Conservation (phyloP, 148 eudicot genomes). For the Selenicereus undatus region DNA sequence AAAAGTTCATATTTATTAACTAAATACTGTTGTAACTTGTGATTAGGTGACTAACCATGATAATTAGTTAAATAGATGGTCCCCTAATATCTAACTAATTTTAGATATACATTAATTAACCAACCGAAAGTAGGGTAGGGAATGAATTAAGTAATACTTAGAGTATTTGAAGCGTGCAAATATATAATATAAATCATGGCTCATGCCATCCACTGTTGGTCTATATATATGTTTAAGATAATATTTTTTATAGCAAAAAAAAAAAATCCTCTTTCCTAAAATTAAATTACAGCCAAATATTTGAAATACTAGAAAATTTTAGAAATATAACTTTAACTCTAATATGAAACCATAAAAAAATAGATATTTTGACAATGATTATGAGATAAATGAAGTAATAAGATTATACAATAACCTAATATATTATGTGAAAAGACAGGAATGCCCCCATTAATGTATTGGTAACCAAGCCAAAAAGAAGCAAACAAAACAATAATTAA, state of each 20-base stretch:
- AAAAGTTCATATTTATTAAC: background rate
- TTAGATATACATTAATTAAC: background rate
- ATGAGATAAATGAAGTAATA: too few relatives aligned
- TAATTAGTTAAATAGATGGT: background rate
- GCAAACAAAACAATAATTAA: background rate
- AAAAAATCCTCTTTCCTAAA: too few relatives aligned
- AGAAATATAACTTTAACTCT: too few relatives aligned
- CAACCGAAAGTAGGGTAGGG: background rate
- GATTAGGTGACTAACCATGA: constrained; percentile 3
- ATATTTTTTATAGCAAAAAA: too few relatives aligned
- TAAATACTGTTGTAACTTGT: background rate
- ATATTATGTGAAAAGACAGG: background rate
- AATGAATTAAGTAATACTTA: background rate
- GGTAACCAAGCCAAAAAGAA: background rate
- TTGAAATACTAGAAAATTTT: too few relatives aligned
- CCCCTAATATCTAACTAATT: background rate
- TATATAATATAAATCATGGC: too few relatives aligned
- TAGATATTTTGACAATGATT: too few relatives aligned
- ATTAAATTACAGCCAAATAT: too few relatives aligned
- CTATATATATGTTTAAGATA: too few relatives aligned
- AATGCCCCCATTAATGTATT: background rate
- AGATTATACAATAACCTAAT: too few relatives aligned
- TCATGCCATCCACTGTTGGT: too few relatives aligned
- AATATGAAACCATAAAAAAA: too few relatives aligned
- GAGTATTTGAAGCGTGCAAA: background rate